Base-by-base conservation (phyloP, 2,329 filamentous ascomycete genomes). In the Niveomyces coronatus region DNA sequence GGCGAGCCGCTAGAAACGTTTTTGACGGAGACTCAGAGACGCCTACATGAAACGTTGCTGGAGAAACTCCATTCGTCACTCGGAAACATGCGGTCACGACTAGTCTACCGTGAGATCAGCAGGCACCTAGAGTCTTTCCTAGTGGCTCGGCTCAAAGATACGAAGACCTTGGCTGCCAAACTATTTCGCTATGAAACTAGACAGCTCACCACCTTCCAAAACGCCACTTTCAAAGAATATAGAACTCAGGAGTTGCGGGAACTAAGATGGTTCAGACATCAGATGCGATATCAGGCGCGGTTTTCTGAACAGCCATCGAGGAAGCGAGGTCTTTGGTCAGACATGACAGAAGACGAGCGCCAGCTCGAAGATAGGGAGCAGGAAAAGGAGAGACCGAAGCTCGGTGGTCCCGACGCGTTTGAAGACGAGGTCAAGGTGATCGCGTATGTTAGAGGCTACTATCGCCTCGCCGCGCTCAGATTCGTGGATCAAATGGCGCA, bases 401-500 rank as follows among this genome's bases (percentile, higher is more conserved):
- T 85, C 9, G 68, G n/a, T n/a, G n/a, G 68, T 0, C 53, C 61
- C 0, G 82, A 86, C 47, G 62, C 65, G 0, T 85, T 75, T 46
- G 52, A 63, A 1, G 56, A 60, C 0, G 81, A 85, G 50, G 55
- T 87, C 1, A 63, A 69, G 8, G 72, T 82, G 0, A 71, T 82
- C 0, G 67, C 76, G 0, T 75, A 76, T 4, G 68, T 84, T 31
- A 64, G 79, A 0, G 79, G 72, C 0, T 87, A 86, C 53, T 87
- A 87, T 50, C 66, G 74, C 32, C 70, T 80, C 4, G 80, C 82
- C 0, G 71, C 75, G 0, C 60, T 67, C 23, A 70, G 81, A 2
- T 82, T 85, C 47, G 65, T 76, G 1, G 81, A 87, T 39, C 54
- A 59, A 3, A 60, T 67, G 6, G 58, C 64, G 1, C 61, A 72